A percentile compares a stretch with the other conserved stretches of the same genome.
Conservation (phyloP, 805 yeast genomes). For the Saccharomyces mikatae region DNA sequence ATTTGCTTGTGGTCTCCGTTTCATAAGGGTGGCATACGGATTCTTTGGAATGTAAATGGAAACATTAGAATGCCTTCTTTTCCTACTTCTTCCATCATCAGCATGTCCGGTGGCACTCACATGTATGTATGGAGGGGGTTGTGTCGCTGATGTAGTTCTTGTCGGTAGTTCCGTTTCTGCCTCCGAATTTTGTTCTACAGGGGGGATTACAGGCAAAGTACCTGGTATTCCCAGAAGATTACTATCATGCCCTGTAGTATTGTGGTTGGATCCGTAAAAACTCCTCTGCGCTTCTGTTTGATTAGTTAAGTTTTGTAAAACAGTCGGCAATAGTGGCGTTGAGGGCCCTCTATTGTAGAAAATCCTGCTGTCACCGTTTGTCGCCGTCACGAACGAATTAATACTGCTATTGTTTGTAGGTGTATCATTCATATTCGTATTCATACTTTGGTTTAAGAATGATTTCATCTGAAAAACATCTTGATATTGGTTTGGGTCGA, state of each 20-base stretch:
- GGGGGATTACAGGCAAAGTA: background rate
- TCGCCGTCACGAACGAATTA: background rate
- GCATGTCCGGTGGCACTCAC: background rate
- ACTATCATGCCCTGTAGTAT: background rate
- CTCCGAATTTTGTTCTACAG: background rate
- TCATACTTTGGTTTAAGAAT: background rate
- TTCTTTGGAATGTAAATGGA: background rate
- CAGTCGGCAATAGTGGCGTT: background rate
- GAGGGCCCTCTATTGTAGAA: background rate
- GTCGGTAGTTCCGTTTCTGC: background rate
- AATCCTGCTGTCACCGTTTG: background rate
- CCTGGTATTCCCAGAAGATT: background rate
- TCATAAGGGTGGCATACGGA: background rate
- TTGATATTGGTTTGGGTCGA: background rate
- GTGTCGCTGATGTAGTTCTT: background rate
- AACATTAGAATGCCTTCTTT: background rate
- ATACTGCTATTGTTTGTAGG: background rate
- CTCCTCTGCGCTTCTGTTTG: background rate
- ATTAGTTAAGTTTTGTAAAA: background rate
- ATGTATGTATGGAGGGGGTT: background rate
- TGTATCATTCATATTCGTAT: background rate
- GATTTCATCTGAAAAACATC: background rate
- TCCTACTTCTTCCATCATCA: background rate
- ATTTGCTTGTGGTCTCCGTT: background rate
- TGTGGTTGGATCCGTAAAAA: background rate